Evolutionary conservation across 306 rosid species (phyloP), one percentile per base, ranked within the genome.

Genomic region (Cucurbita argyrosperma): DNA sequence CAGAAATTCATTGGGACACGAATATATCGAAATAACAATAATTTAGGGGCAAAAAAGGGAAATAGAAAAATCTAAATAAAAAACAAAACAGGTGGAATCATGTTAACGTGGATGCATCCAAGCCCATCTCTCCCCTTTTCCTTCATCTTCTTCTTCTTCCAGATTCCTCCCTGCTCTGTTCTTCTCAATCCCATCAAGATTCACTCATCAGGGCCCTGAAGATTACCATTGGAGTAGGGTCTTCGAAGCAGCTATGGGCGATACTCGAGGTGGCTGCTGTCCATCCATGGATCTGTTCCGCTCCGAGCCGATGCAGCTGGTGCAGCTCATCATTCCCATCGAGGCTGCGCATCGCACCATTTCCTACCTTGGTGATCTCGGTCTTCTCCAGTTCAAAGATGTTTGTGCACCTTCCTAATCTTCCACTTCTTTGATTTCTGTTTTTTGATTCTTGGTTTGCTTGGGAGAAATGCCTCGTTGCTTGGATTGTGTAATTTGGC

Each of bases 231-330:
- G 14, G 52, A 37, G 43, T 7, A 42, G 38, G 58, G 12, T 53
- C 49, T 83, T 51, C 26, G 69, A 83, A 82, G 26, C 60, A 83
- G 79, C 47, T 75, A 89, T 89, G 96, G 90, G 89, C 63, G 93
- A 86, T 63, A 77, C 66, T 65, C 85, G 76, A n/a, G 83, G 82
- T 15, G 96, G 96, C 7, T 88, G 99, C 79, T 91, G 91, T 52
- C 99, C 97, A 40, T 91, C 91, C 78, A 91, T 91, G 99, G 92
- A 91, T 89, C 97, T 95, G 68, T 87, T 95, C 86, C 86, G 99
- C 79, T 95, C 99, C 69, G 99, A 95, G 88, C 80, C 97, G 77
- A 95, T 95, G 99, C 99, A 95, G 73, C 92, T 95, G 8, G 85
- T 95, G 72, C 99, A 91, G 86, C 90, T 95, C 85, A 95, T 95